These are phyloP conservation scores for Aspergillus novoparasiticus DNA, from an alignment of 2,329 filamentous ascomycete species.

Conservation along the genomic window DNA sequence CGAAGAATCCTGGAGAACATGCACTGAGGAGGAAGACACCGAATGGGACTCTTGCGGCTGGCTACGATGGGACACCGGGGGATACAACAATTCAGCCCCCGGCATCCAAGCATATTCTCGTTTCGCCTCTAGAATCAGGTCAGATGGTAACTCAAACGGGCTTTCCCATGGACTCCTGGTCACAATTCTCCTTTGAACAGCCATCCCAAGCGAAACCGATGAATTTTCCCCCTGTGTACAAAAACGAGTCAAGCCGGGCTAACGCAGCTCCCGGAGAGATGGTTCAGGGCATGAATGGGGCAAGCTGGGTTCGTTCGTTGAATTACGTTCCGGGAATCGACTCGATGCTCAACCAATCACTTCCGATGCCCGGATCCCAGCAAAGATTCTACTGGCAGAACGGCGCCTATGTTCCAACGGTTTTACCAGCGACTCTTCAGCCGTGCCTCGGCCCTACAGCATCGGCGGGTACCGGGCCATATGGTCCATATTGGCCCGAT, in stretches of 20 bases:
- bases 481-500: constrained; percentile 66
- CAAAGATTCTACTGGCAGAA: constrained; percentile 47
- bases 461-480: constrained; percentile 58
- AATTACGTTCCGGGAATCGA: constrained; percentile 58
- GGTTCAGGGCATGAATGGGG: constrained; percentile 36
- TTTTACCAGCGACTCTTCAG: constrained; percentile 61
- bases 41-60: constrained; percentile 86
- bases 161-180: constrained; percentile 38
- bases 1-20: constrained; percentile 59
- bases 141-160: constrained; percentile 36
- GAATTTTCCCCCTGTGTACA: constrained; percentile 45
- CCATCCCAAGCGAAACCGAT: constrained; percentile 33
- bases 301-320: constrained; percentile 46
- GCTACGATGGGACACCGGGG: constrained; percentile 81
- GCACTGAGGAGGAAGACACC: constrained; percentile 89
- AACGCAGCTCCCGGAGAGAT: constrained; percentile 33
- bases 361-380: constrained; percentile 44
- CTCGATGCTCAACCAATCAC: constrained; percentile 62
- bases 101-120: constrained; percentile 78
- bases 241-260: constrained; percentile 33
- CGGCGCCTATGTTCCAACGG: constrained; percentile 58
- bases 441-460: constrained; percentile 61
- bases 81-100: constrained; percentile 74
- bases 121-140: constrained; percentile 59
- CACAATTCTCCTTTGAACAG: constrained; percentile 31